A percentile compares a stretch with the other conserved stretches of the same genome.
Evolutionary conservation across 1,284 basidiomycete species (phyloP).

Genomic region (Heterobasidion annosum): DNA sequence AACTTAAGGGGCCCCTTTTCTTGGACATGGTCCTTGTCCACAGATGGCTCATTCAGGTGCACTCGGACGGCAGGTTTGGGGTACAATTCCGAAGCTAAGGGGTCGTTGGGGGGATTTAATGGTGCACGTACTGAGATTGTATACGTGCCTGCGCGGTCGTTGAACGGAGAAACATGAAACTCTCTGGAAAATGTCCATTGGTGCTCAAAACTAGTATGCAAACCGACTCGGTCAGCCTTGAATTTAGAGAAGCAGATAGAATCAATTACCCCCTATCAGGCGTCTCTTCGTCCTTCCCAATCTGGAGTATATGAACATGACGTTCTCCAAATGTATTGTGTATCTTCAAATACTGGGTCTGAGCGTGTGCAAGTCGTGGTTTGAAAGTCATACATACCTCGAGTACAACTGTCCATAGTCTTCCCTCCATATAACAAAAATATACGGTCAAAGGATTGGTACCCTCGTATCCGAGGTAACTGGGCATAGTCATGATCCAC

Average conservation of each 20-base stretch:
- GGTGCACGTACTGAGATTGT: slow-evolving; percentile 39
- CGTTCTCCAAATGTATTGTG: slow-evolving; percentile 76
- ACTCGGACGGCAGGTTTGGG: slow-evolving; percentile 25
- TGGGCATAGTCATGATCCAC: slow-evolving; percentile 76
- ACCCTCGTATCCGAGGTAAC: slow-evolving; percentile 57
- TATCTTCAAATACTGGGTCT: slow-evolving; percentile 30
- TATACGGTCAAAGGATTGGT: slow-evolving; percentile 74
- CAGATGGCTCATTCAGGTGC: slow-evolving; percentile 15
- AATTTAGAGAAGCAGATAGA: neutral
- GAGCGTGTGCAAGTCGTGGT: neutral
- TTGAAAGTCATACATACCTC: slow-evolving; percentile 30
- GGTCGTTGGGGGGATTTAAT: slow-evolving; percentile 28
- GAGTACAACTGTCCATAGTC: slow-evolving; percentile 44
- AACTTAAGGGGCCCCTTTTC: slow-evolving; percentile 36
- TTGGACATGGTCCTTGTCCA: neutral
- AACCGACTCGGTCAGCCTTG: neutral
- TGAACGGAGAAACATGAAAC: slow-evolving; percentile 80
- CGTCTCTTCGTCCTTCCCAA: slow-evolving; percentile 33
- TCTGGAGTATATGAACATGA: slow-evolving; percentile 50
- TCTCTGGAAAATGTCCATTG: slow-evolving; percentile 66
- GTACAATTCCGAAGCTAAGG: neutral
- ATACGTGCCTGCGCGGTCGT: slow-evolving; percentile 67
- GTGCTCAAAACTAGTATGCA: slow-evolving; percentile 39
- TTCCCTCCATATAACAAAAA: slow-evolving; percentile 46
- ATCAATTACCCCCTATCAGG: slow-evolving; percentile 24